These are phyloP conservation scores for Ceriops tagal DNA, from an alignment of 345 rosid species.

Conservation along the genomic window DNA sequence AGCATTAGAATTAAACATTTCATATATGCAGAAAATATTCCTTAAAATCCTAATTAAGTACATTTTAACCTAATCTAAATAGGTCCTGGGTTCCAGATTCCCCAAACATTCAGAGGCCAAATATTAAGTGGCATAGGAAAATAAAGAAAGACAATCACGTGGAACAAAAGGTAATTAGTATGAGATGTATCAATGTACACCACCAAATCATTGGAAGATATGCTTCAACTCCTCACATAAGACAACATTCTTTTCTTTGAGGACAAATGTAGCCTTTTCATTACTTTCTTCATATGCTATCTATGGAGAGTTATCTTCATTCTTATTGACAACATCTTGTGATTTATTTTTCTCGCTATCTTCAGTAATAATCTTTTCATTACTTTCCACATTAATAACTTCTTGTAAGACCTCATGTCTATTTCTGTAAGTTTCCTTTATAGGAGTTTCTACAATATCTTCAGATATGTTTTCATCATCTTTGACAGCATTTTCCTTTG, in stretches of 20 bases:
- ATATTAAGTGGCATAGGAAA: neutral
- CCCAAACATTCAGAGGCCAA: too few species aligned
- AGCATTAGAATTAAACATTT: neutral
- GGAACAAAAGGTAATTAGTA: neutral
- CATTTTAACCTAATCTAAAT: neutral
- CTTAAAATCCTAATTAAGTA: neutral
- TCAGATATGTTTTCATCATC: too few species aligned
- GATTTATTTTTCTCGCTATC: neutral
- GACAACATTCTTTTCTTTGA: neutral
- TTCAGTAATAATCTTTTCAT: too few species aligned
- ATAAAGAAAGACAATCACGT: neutral
- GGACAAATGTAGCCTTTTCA: neutral
- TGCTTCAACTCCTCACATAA: neutral
- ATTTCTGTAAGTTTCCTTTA: neutral
- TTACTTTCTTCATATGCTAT: neutral
- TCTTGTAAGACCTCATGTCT: too few species aligned
- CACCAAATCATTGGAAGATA: constrained; percentile 13
- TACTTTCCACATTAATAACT: too few species aligned
- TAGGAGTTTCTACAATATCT: neutral
- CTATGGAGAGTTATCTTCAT: neutral
- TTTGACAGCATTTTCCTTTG: too few species aligned
- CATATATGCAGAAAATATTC: neutral
- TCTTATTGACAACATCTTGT: neutral
- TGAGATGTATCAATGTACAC: neutral
- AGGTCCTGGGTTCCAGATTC: neutral